Base-by-base conservation (phyloP, 1,139 yeast genomes). In the Neolecta irregularis region DNA sequence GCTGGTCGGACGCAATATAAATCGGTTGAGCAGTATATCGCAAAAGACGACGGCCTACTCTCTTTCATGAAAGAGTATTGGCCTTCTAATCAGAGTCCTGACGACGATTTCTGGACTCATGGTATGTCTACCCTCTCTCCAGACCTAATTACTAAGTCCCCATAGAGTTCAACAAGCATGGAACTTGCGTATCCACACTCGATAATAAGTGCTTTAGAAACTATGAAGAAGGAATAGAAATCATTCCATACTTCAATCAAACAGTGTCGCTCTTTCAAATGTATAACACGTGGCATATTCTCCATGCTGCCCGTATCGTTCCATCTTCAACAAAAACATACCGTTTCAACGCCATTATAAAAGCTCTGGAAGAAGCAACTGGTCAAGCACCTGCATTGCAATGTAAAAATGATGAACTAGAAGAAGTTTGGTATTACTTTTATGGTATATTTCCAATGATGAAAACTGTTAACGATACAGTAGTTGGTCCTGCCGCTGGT, bases 131-230 rank as follows among this genome's bases (percentile, higher is more conserved):
- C n/a, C n/a, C n/a, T n/a, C n/a, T n/a, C n/a, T n/a, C n/a, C n/a
- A n/a, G n/a, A n/a, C n/a, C n/a, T n/a, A n/a, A n/a, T n/a, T n/a
- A n/a, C n/a, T n/a, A n/a, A n/a, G n/a, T n/a, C n/a, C n/a, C n/a
- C n/a, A n/a, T n/a, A n/a, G n/a, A 88, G 56, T 88, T 70, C 64
- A 85, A 85, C 60, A 88, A 88, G 55, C 98, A 88, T 51, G 96
- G 88, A 3, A 83, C 95, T 1, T 88, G 96, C 55, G 72, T 85
- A 60, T 68, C 73, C 25, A 83, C 95, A 0, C 61, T 85, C 35
- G 67, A 67, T 37, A 81, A 93, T 2, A 46, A 53, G 2, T 88
- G 96, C 52, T 81, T 80, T 52, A 41, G 47, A 8, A 55, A 54
- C 25, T 53, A 60, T 34, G 54, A 56, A 22, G 52, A 63, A 39